phyloP scores from a whole-genome alignment of 1,139 yeast species.

The Geotrichum reessii region DNA sequence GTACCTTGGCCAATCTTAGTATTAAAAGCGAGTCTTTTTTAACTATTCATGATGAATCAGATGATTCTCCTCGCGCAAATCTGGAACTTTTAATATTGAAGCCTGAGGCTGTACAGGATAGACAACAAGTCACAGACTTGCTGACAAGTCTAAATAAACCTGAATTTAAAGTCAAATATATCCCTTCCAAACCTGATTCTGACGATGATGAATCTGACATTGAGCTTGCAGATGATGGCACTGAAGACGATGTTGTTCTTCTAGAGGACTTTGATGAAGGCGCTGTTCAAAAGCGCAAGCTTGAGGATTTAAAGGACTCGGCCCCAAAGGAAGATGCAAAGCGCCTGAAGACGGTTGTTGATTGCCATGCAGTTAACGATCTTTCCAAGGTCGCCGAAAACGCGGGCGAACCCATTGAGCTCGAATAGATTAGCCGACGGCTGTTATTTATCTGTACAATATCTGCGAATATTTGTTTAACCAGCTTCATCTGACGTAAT shows the following conservation, averaged over 20 bases:
- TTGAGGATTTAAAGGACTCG: neutral
- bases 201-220: constrained; percentile 17
- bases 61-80: constrained; percentile 49
- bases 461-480: neutral
- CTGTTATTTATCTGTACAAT: neutral
- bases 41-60: constrained; percentile 74
- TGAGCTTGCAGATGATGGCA: constrained; percentile 21
- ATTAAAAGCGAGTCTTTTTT: constrained; percentile 55
- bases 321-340: neutral
- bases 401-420: neutral
- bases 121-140: constrained; percentile 7
- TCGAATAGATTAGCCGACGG: neutral
- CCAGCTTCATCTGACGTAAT: neutral
- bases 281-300: neutral
- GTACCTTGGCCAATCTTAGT: constrained; percentile 50
- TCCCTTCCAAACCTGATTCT: constrained; percentile 18
- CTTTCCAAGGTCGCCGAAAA: neutral
- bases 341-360: neutral
- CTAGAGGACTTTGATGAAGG: constrained; percentile 17
- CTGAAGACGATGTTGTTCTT: constrained; percentile 24
- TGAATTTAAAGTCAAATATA: constrained; percentile 33
- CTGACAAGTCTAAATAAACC: constrained; percentile 29
- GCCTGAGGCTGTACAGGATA: constrained; percentile 10
- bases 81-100: constrained; percentile 55
- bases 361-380: neutral